A percentile compares a stretch with the other conserved stretches of the same genome.
Conservation (phyloP, 495 filamentous ascomycete species). For the Trichoderma asperelloides region DNA sequence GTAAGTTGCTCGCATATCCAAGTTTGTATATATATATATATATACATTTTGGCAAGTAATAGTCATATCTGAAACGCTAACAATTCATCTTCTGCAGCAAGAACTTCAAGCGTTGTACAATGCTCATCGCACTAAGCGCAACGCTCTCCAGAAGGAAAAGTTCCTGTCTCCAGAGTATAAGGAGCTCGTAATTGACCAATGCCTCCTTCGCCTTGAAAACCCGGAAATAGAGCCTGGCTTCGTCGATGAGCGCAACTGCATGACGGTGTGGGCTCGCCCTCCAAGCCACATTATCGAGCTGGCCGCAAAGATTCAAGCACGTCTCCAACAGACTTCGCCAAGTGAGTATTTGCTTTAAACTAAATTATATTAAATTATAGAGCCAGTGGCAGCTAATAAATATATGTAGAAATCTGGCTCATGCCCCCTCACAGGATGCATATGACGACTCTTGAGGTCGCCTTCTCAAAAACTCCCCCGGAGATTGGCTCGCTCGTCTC, state of each 20-base stretch:
- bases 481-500: slow-evolving; percentile 54
- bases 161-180: slow-evolving; percentile 59
- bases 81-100: background rate
- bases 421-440: slow-evolving; percentile 72
- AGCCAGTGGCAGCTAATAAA: background rate
- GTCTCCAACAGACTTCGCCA: slow-evolving; percentile 52
- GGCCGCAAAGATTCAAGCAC: slow-evolving; percentile 56
- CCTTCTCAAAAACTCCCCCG: slow-evolving; percentile 52
- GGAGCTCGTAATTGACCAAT: slow-evolving; percentile 65
- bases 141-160: slow-evolving; percentile 57
- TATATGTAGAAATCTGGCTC: slow-evolving; percentile 63
- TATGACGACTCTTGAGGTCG: slow-evolving; percentile 76
- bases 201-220: slow-evolving; percentile 57
- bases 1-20: slow-evolving; percentile 35
- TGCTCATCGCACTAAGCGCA: slow-evolving; percentile 62
- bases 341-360: slow-evolving; percentile 37
- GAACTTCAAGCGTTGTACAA: slow-evolving; percentile 66
- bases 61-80: background rate
- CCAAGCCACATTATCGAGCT: slow-evolving; percentile 58
- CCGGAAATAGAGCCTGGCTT: slow-evolving; percentile 53
- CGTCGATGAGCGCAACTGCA: slow-evolving; percentile 65
- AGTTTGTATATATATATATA: too few species aligned
- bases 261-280: slow-evolving; percentile 83
- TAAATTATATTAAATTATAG: background rate
- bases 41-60: too few species aligned